Evolutionary conservation across 169 alveolate species (phyloP), one percentile per base, ranked within the genome.

Genomic region (Plasmodium adleri): DNA sequence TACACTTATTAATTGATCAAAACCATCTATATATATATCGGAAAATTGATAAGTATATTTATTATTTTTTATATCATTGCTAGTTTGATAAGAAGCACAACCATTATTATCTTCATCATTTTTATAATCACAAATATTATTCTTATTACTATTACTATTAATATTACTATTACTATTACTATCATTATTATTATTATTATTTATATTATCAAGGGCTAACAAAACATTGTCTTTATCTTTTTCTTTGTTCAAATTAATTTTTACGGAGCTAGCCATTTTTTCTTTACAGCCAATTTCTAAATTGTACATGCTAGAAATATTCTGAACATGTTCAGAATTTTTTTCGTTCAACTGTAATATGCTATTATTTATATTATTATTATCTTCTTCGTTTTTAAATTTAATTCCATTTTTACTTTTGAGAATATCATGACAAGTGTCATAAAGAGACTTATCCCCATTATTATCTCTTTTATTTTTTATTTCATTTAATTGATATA

Each of bases 1-100:
- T 10, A 62, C 22, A 66, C n/a, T 15, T 72, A 72, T 59, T 64
- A 86, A 50, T 56, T 72, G 92, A 7, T 86, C 92, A 47, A 86
- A 32, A 4, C 66, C 80, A 28, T 83, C 91, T 28, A 20, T 39
- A 56, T 39, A 67, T 58, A 83, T 13, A 17, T 70, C 26, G 1
- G 24, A 3, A 45, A 39, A 67, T 58, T 13, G 13, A 49, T 24
- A 68, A 1, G 28, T 67, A 43, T 67, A 39, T 83, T 28, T 15
- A 26, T 68, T 78, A 47, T 39, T 39, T 39, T 39, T 39, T 39
- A 39, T 39, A 39, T 1, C 47, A 39, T 39, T 39, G 9, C 47
- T 6, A 39, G 47, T 39, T 39, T 39, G 47, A 39, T 39, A 39
- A 39, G 47, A 39, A 5, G 47, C 47, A 39, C 47, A 39, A 39